Evolutionary conservation across 23 red algal species (phyloP).

Genomic region (Gracilaria vermiculophylla): DNA sequence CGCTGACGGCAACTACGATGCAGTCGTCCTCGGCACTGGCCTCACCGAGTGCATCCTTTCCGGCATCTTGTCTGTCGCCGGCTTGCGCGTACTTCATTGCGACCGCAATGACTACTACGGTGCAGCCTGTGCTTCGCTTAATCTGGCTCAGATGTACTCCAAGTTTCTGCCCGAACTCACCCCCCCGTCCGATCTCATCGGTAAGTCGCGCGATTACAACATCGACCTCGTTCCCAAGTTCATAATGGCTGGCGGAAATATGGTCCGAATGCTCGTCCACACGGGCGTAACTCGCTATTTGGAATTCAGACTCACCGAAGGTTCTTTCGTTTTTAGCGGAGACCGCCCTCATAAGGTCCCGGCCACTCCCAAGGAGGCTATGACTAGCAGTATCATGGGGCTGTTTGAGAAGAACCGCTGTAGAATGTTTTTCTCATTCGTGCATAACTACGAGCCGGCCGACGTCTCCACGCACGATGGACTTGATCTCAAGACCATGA

Average conservation of each 20-base stretch:
- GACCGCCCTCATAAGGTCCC: slow-evolving; percentile 95
- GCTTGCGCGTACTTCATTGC: slow-evolving; percentile 86
- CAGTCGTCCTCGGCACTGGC: slow-evolving; percentile 95
- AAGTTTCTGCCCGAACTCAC: slow-evolving; percentile 50
- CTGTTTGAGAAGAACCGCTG: slow-evolving; percentile 99
- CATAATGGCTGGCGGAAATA: slow-evolving; percentile 88
- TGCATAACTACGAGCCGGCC: slow-evolving; percentile 73
- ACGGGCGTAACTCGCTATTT: slow-evolving; percentile 88
- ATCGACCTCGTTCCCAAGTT: slow-evolving; percentile 98
- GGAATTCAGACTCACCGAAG: slow-evolving; percentile 97
- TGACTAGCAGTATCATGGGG: slow-evolving; percentile 90
- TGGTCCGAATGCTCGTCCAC: slow-evolving; percentile 87
- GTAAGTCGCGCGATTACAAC: slow-evolving; percentile 87
- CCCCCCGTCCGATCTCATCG: slow-evolving; percentile 36
- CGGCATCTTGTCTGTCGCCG: slow-evolving; percentile 85
- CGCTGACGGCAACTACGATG: slow-evolving; percentile 96
- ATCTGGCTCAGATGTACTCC: slow-evolving; percentile 87
- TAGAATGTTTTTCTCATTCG: slow-evolving; percentile 90
- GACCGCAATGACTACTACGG: slow-evolving; percentile 99
- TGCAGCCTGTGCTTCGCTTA: slow-evolving; percentile 84
- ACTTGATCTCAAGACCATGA: slow-evolving; percentile 69
- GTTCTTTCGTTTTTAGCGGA: slow-evolving; percentile 89
- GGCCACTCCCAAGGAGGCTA: slow-evolving; percentile 84
- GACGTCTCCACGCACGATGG: slow-evolving; percentile 65
- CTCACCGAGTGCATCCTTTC: slow-evolving; percentile 96